phyloP scores from a whole-genome alignment of 805 yeast species.

The Kodamaea fukazawae region DNA sequence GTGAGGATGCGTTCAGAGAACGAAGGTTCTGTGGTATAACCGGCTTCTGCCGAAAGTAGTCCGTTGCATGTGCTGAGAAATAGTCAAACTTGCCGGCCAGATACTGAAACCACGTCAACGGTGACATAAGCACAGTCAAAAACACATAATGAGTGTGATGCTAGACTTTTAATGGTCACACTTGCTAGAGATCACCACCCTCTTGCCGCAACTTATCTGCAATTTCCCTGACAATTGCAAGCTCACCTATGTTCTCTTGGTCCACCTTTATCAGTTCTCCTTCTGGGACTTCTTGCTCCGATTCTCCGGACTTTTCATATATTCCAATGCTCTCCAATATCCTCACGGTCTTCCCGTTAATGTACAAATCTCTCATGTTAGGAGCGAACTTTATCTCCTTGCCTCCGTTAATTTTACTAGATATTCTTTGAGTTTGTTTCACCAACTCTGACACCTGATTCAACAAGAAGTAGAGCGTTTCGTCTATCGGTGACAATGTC shows the following conservation, averaged over 20 bases:
- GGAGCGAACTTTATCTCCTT: constrained; percentile 26
- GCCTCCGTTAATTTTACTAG: constrained; percentile 23
- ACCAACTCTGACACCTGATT: constrained; percentile 42
- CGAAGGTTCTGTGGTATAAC: too few relatives aligned
- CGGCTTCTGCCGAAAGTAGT: too few relatives aligned
- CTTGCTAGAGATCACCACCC: neutral
- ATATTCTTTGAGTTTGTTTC: constrained; percentile 24
- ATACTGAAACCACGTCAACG: too few relatives aligned
- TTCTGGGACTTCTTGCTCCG: neutral
- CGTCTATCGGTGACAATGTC: constrained; percentile 45
- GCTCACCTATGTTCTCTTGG: constrained; percentile 1
- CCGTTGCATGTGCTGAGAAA: too few relatives aligned
- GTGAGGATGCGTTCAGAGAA: too few relatives aligned
- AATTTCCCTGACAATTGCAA: constrained; percentile 7
- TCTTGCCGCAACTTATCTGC: constrained; percentile 2
- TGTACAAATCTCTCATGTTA: constrained; percentile 37
- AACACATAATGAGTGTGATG: too few relatives aligned
- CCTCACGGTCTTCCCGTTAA: constrained; percentile 36
- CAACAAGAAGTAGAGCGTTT: constrained; percentile 44
- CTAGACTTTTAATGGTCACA: too few relatives aligned
- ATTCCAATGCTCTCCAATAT: constrained; percentile 22
- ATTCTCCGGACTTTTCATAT: constrained; percentile 5
- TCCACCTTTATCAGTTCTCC: neutral
- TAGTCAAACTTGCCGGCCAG: too few relatives aligned
- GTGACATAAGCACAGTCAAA: too few relatives aligned